phyloP scores from a whole-genome alignment of 1,284 basidiomycete species.

The Afroboletus lepidellus region DNA sequence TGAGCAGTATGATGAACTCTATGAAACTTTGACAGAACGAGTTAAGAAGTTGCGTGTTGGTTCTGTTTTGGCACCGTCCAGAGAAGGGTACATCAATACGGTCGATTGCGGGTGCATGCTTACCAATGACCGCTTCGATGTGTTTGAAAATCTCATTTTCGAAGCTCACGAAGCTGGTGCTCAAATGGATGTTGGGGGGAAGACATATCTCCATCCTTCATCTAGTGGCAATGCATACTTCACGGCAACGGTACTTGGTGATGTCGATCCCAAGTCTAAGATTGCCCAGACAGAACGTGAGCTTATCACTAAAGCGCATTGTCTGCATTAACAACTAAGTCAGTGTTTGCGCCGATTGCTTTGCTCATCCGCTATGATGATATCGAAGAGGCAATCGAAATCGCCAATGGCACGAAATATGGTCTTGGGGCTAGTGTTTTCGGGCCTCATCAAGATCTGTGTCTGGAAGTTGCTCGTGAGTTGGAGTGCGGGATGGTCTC shows the following conservation, averaged over 20 bases:
- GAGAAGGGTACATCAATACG: conserved; percentile 64
- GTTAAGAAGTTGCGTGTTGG: conserved; percentile 69
- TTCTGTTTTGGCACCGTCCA: conserved; percentile 59
- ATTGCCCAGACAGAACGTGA: conserved; percentile 80
- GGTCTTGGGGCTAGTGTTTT: conserved; percentile 97
- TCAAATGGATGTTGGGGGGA: conserved; percentile 65
- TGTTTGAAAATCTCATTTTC: conserved; percentile 69
- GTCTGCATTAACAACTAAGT: conserved; percentile 10
- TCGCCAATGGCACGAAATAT: conserved; percentile 86
- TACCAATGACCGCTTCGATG: conserved; percentile 62
- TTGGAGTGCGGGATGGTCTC: conserved; percentile 96
- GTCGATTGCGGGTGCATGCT: conserved; percentile 87
- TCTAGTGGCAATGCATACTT: conserved; percentile 79
- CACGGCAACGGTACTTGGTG: conserved; percentile 81
- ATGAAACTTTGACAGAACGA: conserved; percentile 61
- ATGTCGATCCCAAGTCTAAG: conserved; percentile 72
- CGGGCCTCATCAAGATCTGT: conserved; percentile 75
- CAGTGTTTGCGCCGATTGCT: conserved; percentile 90
- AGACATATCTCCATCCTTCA: conserved; percentile 61
- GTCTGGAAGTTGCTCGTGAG: conserved; percentile 72
- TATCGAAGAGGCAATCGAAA: conserved; percentile 78
- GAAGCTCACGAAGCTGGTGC: conserved; percentile 77
- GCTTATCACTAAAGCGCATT: conserved; percentile 24
- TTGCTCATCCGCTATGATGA: conserved; percentile 79
- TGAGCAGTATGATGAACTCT: conserved; percentile 72